Evolutionary conservation across 192 early-diverging fungal species (phyloP).

Genomic region (Physocladia obscura): DNA sequence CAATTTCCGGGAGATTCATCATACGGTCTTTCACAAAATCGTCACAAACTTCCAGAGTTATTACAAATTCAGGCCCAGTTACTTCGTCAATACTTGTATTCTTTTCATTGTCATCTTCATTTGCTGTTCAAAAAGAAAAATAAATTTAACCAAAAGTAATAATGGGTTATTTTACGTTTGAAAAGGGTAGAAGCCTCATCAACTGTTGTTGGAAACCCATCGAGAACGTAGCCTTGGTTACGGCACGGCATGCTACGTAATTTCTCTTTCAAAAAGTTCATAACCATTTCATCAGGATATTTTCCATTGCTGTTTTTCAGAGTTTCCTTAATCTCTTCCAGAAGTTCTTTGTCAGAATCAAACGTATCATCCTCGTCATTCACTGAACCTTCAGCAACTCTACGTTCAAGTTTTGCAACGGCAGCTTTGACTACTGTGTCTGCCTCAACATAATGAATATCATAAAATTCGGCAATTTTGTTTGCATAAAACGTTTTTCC

Average conservation of each 20-base stretch:
- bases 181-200: constrained; percentile 53
- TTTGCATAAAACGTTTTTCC: constrained; percentile 52
- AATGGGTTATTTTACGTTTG: constrained; percentile 41
- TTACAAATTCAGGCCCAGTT: constrained; percentile 50
- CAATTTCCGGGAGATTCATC: constrained; percentile 57
- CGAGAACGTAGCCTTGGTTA: constrained; percentile 64
- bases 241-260: constrained; percentile 60
- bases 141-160: constrained; percentile 7
- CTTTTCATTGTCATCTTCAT: constrained; percentile 59
- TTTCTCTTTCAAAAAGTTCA: constrained; percentile 54
- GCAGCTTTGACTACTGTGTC: constrained; percentile 53
- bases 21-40: constrained; percentile 55
- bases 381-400: constrained; percentile 24
- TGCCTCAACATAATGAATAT: constrained; percentile 52
- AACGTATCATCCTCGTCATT: constrained; percentile 42
- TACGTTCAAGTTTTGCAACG: constrained; percentile 42
- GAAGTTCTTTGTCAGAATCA: constrained; percentile 53
- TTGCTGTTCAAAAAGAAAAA: neutral
- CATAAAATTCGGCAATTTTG: constrained; percentile 52
- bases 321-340: constrained; percentile 57
- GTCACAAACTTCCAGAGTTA: constrained; percentile 55
- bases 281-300: constrained; percentile 46
- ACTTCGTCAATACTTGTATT: constrained; percentile 36
- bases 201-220: constrained; percentile 51
- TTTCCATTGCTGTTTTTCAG: constrained; percentile 47